Conservation (phyloP, 2,329 filamentous ascomycete species). For the Dactylella cylindrospora region DNA sequence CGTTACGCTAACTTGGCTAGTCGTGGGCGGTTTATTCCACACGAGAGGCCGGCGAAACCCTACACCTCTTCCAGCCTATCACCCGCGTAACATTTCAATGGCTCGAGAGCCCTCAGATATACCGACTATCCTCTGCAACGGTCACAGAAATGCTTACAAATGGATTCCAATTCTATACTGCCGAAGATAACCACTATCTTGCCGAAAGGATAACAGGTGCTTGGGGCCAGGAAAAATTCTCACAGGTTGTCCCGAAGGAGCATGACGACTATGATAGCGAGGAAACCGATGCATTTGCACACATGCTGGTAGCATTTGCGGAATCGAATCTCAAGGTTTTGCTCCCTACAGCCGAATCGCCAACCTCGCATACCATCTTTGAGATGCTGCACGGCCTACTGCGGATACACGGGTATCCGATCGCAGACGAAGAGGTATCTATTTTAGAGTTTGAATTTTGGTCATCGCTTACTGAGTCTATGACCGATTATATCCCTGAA, state of each 20-base stretch:
- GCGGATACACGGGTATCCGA: slow-evolving; percentile 65
- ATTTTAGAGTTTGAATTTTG: slow-evolving; percentile 77
- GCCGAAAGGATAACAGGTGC: slow-evolving; percentile 63
- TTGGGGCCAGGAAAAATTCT: slow-evolving; percentile 63
- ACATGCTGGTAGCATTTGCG: slow-evolving; percentile 68
- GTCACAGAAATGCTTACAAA: slow-evolving; percentile 64
- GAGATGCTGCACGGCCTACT: slow-evolving; percentile 66
- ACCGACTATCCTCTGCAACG: slow-evolving; percentile 49
- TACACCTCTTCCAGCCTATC: slow-evolving; percentile 42
- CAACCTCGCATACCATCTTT: slow-evolving; percentile 59
- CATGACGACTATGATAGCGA: slow-evolving; percentile 57
- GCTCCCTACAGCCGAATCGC: slow-evolving; percentile 59
- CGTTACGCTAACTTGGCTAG: slow-evolving; percentile 52
- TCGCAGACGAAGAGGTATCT: slow-evolving; percentile 73
- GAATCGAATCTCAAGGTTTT: slow-evolving; percentile 66
- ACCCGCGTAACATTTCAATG: slow-evolving; percentile 51
- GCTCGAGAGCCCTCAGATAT: slow-evolving; percentile 62
- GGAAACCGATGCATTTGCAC: slow-evolving; percentile 66
- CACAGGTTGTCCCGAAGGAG: slow-evolving; percentile 61
- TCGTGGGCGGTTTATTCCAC: slow-evolving; percentile 73
- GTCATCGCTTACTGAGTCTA: slow-evolving; percentile 71
- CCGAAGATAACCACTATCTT: slow-evolving; percentile 61
- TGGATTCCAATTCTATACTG: slow-evolving; percentile 64
- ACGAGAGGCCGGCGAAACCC: slow-evolving; percentile 26
- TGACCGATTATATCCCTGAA: slow-evolving; percentile 62